Base-by-base conservation (phyloP, 768 basidiomycete genomes). In the Candolleomyces eurysporus region DNA sequence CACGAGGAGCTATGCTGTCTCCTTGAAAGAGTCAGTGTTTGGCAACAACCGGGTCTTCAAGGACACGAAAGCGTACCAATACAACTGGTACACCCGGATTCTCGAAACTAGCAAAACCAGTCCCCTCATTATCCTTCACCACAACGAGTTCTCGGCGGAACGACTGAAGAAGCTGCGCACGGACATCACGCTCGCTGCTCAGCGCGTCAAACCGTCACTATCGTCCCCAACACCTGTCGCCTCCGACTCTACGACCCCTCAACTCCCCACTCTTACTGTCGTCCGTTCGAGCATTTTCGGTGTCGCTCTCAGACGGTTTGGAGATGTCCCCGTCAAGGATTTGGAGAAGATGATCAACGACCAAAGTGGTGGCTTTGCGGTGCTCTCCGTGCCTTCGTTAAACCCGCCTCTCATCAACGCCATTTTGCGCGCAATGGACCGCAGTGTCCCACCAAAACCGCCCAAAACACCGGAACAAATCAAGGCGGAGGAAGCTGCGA, bases 231-330 rank as follows among this genome's bases (percentile, higher is more conserved):
- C 36, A 36, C 36, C 36, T 36, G 36, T 36, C 36, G 8, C 80
- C 66, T 59, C 75, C 68, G 60, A 66, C 16, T 61, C 75, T 22
- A 69, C 71, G 46, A 68, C 67, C 36, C 72, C 36, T 36, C 8
- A 7, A 1, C 36, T 71, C 21, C 87, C 89, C 9, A 79, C 79
- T 42, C 80, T 95, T 68, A 87, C 86, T 52, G 74, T 91, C 67
- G 83, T 94, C 60, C 85, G 88, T 49, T 89, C 92, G 10, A 85
- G 89, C 64, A 83, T 95, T 55, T 88, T 95, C 66, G 89, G 91
- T 40, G 91, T 89, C 60, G 85, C 89, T 1, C 74, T 92, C 22
- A 84, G 91, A 45, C 84, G 90, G 68, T 78, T 79, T 63, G 74
- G 80, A 0, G 77, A 81, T 49, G 64, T 89, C 46, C 81, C 87